These are phyloP conservation scores for Noccaea caerulescens DNA, from an alignment of 345 rosid genomes.

Conservation along the genomic window DNA sequence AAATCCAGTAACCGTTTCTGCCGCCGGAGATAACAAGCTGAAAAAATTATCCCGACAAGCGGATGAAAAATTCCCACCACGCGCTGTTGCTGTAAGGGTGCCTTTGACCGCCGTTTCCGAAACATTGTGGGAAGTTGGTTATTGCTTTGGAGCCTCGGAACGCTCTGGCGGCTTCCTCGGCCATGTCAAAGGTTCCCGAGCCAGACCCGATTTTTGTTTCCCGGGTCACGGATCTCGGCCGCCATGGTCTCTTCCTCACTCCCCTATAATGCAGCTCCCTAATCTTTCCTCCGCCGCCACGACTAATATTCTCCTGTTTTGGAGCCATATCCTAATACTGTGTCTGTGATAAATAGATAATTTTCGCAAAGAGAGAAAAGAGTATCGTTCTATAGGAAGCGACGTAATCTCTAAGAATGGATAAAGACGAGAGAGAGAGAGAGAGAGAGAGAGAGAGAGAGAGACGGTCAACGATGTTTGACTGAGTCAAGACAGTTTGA, in stretches of 20 bases:
- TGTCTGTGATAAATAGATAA: neutral
- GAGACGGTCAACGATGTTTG: slow-evolving; percentile 13
- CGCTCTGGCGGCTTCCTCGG: slow-evolving; percentile 64
- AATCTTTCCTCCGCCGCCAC: neutral
- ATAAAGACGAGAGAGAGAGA: neutral
- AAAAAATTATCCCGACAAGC: slow-evolving; percentile 41
- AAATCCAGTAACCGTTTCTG: neutral
- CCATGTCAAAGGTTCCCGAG: slow-evolving; percentile 65
- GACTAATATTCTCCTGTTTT: neutral
- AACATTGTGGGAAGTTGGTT: slow-evolving; percentile 60
- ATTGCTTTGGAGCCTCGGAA: slow-evolving; percentile 67
- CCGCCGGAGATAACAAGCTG: slow-evolving; percentile 46
- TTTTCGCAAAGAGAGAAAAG: neutral
- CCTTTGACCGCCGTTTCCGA: slow-evolving; percentile 46
- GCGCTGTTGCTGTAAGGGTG: slow-evolving; percentile 34
- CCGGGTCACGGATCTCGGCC: slow-evolving; percentile 72
- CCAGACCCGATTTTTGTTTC: slow-evolving; percentile 68
- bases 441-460: neutral
- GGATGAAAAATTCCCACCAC: neutral
- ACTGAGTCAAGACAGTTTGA: slow-evolving; percentile 13
- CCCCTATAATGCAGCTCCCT: slow-evolving; percentile 60
- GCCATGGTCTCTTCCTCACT: slow-evolving; percentile 76
- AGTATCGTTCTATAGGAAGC: slow-evolving; percentile 11
- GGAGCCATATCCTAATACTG: slow-evolving; percentile 5
- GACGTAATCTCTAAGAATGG: slow-evolving; percentile 16